Evolutionary conservation across 192 early-diverging fungal genomes (phyloP), one percentile per base, ranked within the genome.

Genomic region (Backusella tarrabulga): DNA sequence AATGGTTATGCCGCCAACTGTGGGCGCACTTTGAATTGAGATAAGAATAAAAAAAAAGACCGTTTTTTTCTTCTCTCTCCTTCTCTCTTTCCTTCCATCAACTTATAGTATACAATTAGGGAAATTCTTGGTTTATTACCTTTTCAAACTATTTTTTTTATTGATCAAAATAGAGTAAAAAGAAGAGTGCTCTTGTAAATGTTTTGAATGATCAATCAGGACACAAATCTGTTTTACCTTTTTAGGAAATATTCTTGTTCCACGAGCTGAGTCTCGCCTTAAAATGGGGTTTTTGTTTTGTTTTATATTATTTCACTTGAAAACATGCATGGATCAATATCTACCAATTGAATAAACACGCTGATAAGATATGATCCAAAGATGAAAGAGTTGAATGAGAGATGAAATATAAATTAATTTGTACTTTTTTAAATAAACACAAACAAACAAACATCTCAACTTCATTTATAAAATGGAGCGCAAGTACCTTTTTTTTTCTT

Each of bases 311-410:
- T 8, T 56, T 21, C 21, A 19, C 4, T 56, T 56, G 8, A 23
- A 7, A 56, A 11, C 19, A 29, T 63, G 56, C 56, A 63, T 63
- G 26, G 26, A 26, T 63, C 21, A 63, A 63, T 63, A 29, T 63
- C 56, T 63, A 63, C 56, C 56, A 63, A 63, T 63, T 63, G 56
- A 63, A 63, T 63, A 29, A 63, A 63, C 56, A 63, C 26, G 56
- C 56, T 63, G 56, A 63, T 63, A n/a, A 63, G 46, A 54, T 54
- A 54, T 44, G 19, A 63, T 29, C 11, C 11, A 63, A 63, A 63
- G 17, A 11, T 23, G 21, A 60, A 60, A 38, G 38, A 40, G 38
- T 40, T 2, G 56, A 29, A 23, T 12, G 12, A 26, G 12, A 4
- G 56, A 63, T 12, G 4, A 12, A 23, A 40, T 40, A 7, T 4